Evolutionary conservation across 495 filamentous ascomycete genomes (phyloP).

Genomic region (Penicillium coffeae): DNA sequence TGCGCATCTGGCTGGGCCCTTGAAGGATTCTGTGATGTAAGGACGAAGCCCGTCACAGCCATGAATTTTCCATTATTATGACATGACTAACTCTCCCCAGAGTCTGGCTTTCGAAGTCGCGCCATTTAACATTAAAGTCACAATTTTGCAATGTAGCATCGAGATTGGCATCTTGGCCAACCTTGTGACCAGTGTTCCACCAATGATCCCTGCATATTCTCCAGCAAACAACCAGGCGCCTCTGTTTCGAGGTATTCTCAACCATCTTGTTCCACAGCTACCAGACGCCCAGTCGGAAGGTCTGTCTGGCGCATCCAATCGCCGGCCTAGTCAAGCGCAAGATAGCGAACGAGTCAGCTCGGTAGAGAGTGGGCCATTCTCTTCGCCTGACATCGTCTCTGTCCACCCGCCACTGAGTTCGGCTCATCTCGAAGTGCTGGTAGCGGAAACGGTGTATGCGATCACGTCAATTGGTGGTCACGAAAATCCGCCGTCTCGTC

Average conservation of each 20-base stretch:
- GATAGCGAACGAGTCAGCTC: conserved; percentile 25
- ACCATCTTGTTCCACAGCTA: conserved; percentile 62
- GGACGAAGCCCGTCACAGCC: too few relatives aligned
- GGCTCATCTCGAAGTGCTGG: conserved; percentile 60
- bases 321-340: conserved; percentile 15
- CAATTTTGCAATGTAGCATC: conserved; percentile 84
- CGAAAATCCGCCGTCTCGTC: conserved; percentile 90
- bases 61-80: not conserved
- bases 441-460: conserved; percentile 87
- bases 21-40: conserved; percentile 90
- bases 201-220: conserved; percentile 66
- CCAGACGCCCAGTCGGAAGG: conserved; percentile 22
- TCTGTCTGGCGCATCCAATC: conserved; percentile 11
- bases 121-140: conserved; percentile 94
- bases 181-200: conserved; percentile 76
- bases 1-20: conserved; percentile 92
- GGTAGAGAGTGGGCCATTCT: conserved; percentile 41
- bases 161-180: conserved; percentile 84
- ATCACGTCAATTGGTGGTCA: conserved; percentile 88
- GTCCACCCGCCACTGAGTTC: conserved; percentile 68
- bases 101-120: conserved; percentile 95
- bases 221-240: conserved; percentile 73
- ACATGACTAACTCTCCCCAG: conserved; percentile 29
- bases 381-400: conserved; percentile 55
- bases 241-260: conserved; percentile 73